Conservation (phyloP, 75 land plant genomes). For the Selaginella tamariscina region DNA sequence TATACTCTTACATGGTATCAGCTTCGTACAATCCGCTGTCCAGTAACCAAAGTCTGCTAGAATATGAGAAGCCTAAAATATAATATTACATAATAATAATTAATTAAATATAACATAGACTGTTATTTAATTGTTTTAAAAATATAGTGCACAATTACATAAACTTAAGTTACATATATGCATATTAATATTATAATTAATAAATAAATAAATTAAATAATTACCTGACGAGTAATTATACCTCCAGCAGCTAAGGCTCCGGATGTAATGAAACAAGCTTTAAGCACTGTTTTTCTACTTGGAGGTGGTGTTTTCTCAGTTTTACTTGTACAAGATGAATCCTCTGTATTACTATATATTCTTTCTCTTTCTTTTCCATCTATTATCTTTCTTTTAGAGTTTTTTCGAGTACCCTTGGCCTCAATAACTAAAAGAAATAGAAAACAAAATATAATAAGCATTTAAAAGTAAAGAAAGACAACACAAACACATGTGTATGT, state of each 20-base stretch:
- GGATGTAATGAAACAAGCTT: constrained; percentile 36
- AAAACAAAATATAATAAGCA: too few relatives aligned
- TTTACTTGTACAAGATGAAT: too few relatives aligned
- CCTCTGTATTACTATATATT: too few relatives aligned
- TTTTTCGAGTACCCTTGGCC: too few relatives aligned
- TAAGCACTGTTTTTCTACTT: not conserved
- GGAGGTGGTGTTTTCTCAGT: not conserved
- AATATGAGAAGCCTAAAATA: constrained; percentile 56
- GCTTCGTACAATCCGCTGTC: constrained; percentile 36
- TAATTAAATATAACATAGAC: not conserved
- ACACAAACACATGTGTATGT: too few relatives aligned
- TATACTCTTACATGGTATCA: constrained; percentile 41
- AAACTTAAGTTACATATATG: not conserved
- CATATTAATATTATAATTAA: not conserved
- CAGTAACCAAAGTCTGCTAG: constrained; percentile 48
- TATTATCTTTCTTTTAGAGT: too few relatives aligned
- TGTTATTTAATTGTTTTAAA: not conserved
- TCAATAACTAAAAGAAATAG: too few relatives aligned
- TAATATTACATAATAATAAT: constrained; percentile 3
- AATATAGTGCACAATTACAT: not conserved
- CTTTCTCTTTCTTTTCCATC: too few relatives aligned
- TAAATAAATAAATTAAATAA: not conserved
- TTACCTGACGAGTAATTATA: constrained; percentile 51
- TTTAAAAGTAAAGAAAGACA: too few relatives aligned
- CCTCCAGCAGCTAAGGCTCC: constrained; percentile 40